Evolutionary conservation across 2,329 filamentous ascomycete species (phyloP).

Genomic region (Paecilomyces sp.): DNA sequence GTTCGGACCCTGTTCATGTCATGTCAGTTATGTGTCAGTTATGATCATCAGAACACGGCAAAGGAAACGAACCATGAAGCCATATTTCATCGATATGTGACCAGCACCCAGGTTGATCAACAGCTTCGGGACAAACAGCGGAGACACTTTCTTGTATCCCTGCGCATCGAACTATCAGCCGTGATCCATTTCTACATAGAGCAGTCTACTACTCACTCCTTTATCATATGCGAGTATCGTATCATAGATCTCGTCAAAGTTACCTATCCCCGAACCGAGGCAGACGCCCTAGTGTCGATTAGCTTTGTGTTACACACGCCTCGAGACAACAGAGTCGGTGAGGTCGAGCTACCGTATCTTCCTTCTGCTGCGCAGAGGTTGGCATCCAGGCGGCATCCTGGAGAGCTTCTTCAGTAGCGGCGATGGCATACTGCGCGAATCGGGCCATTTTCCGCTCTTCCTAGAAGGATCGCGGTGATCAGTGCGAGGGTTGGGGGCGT

Average conservation of each 20-base stretch:
- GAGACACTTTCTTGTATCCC: constrained; percentile 91
- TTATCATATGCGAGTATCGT: constrained; percentile 70
- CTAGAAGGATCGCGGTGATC: constrained; percentile 23
- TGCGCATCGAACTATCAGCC: constrained; percentile 27
- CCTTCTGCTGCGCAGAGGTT: constrained; percentile 52
- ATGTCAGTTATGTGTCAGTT: background rate
- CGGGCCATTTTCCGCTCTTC: constrained; percentile 74
- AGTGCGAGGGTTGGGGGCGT: constrained; percentile 4
- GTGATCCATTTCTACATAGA: background rate
- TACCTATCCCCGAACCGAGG: constrained; percentile 91
- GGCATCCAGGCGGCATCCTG: constrained; percentile 73
- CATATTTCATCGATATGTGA: constrained; percentile 87
- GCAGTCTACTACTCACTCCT: constrained; percentile 48
- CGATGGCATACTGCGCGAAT: constrained; percentile 88
- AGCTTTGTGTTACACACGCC: constrained; percentile 1
- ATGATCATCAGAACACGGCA: background rate
- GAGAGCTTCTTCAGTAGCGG: constrained; percentile 78
- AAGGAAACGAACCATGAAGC: constrained; percentile 52
- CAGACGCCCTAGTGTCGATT: constrained; percentile 63
- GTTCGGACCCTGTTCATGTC: constrained; percentile 63
- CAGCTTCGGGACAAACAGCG: constrained; percentile 85
- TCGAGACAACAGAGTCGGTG: background rate
- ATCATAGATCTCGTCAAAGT: constrained; percentile 81
- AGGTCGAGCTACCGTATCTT: constrained; percentile 55
- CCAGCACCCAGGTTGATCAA: constrained; percentile 93